phyloP scores from a whole-genome alignment of 768 basidiomycete genomes.

The Tylopilus vinaceipallidus region DNA sequence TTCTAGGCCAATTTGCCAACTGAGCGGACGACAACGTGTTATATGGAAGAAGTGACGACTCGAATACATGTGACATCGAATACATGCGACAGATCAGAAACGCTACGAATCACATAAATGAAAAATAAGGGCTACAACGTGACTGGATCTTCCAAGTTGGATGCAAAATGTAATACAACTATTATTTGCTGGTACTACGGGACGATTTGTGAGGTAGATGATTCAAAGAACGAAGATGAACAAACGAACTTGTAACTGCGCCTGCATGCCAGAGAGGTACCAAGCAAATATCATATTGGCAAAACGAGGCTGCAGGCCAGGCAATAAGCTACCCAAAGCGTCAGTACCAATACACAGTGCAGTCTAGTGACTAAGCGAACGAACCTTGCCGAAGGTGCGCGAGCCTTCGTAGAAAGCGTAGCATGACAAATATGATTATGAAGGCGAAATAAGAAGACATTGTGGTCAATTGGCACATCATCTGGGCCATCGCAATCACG shows the following conservation, averaged over 20 bases:
- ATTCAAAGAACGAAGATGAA: not conserved
- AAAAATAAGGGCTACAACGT: not conserved
- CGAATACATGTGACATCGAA: not conserved
- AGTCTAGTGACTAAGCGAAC: not conserved
- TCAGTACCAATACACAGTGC: not conserved
- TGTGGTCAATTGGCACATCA: slow-evolving; percentile 12
- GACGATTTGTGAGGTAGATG: not conserved
- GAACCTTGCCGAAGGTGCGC: slow-evolving; percentile 9
- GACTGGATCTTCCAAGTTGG: not conserved
- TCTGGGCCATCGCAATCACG: slow-evolving; percentile 17
- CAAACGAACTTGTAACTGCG: not conserved
- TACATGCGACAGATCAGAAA: no score
- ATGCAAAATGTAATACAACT: slow-evolving; percentile 1
- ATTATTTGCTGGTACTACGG: slow-evolving; percentile 5
- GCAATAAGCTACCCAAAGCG: slow-evolving; percentile 5
- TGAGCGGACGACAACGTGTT: not conserved
- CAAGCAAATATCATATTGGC: not conserved
- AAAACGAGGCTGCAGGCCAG: not conserved
- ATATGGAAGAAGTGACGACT: not conserved
- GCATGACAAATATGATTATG: slow-evolving; percentile 4
- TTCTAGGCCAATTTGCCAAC: not conserved
- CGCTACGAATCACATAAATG: not conserved
- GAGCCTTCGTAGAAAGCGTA: slow-evolving; percentile 1
- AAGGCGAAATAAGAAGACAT: slow-evolving; percentile 14
- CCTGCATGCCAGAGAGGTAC: not conserved